Evolutionary conservation across 768 basidiomycete genomes (phyloP).

Genomic region (Candolleomyces efflorescens): DNA sequence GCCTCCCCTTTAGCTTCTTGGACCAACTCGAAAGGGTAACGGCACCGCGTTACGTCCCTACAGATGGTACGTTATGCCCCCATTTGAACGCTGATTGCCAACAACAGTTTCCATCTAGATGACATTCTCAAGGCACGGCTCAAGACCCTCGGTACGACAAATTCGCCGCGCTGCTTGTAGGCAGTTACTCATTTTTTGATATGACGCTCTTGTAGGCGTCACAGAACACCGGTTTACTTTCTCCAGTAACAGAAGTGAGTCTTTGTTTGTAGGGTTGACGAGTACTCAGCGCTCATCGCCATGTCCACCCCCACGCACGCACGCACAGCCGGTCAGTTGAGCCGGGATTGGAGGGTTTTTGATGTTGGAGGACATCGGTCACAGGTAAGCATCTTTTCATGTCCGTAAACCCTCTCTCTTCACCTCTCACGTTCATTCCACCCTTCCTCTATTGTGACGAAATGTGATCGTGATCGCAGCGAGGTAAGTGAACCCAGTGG

Average conservation of each 20-base stretch:
- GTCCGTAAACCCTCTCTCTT: background rate
- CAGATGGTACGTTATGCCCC: constrained; percentile 45
- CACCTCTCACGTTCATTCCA: background rate
- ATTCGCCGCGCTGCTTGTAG: background rate
- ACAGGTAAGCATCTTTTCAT: constrained; percentile 40
- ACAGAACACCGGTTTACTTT: constrained; percentile 70
- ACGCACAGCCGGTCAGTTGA: constrained; percentile 19
- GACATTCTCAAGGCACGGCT: constrained; percentile 69
- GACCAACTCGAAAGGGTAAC: constrained; percentile 64
- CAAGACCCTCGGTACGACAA: constrained; percentile 44
- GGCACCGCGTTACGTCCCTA: constrained; percentile 55
- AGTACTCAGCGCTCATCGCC: background rate
- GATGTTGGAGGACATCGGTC: constrained; percentile 66
- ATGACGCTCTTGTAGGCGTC: constrained; percentile 38
- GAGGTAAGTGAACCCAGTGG: background rate
- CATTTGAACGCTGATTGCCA: background rate
- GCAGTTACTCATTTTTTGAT: background rate
- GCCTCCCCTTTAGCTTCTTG: constrained; percentile 53
- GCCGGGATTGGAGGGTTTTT: constrained; percentile 42
- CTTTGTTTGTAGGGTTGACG: background rate
- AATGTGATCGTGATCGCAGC: background rate
- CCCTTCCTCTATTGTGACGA: background rate
- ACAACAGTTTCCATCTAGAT: constrained; percentile 32
- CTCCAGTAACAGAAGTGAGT: constrained; percentile 31
- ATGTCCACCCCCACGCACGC: too few species aligned